Evolutionary conservation across 768 basidiomycete species (phyloP).

Genomic region (Trametes coccinea): DNA sequence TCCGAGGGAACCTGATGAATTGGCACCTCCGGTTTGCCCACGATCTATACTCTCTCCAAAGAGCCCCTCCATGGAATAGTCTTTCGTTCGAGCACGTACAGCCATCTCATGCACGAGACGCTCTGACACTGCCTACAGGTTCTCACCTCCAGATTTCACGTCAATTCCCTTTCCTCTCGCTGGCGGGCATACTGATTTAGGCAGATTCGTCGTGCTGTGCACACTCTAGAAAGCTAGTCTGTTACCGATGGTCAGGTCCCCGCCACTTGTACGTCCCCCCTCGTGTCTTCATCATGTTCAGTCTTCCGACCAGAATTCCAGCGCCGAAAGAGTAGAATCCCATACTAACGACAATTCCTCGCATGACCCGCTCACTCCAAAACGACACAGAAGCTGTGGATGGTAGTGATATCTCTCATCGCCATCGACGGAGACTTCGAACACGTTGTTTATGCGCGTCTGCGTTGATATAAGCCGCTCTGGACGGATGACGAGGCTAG

Average conservation of each 20-base stretch:
- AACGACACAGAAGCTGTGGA: slow-evolving; percentile 21
- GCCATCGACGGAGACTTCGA: slow-evolving; percentile 1
- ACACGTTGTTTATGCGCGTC: slow-evolving; percentile 6
- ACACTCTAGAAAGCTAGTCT: slow-evolving; percentile 2
- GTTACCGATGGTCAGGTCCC: slow-evolving; percentile 5
- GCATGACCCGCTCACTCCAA: slow-evolving; percentile 2
- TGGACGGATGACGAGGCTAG: background rate
- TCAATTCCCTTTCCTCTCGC: background rate
- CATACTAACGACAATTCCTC: background rate
- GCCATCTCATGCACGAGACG: slow-evolving; percentile 12
- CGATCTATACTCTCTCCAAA: background rate
- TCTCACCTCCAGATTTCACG: background rate
- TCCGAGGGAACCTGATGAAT: background rate
- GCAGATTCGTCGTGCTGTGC: slow-evolving; percentile 8
- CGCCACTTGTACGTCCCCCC: slow-evolving; percentile 1
- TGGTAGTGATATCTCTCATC: slow-evolving; percentile 11
- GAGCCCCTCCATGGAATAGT: background rate
- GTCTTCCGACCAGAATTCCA: slow-evolving; percentile 18
- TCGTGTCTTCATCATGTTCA: slow-evolving; percentile 20
- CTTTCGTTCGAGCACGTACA: slow-evolving; percentile 4
- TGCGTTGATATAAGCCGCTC: slow-evolving; percentile 2
- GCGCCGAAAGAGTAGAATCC: background rate
- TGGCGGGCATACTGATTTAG: background rate
- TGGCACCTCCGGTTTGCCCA: background rate
- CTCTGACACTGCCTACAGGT: slow-evolving; percentile 6